A percentile compares a stretch with the other conserved stretches of the same genome.
Evolutionary conservation across 257 asterid species (phyloP).

Genomic region (Penstemon newberryi): DNA sequence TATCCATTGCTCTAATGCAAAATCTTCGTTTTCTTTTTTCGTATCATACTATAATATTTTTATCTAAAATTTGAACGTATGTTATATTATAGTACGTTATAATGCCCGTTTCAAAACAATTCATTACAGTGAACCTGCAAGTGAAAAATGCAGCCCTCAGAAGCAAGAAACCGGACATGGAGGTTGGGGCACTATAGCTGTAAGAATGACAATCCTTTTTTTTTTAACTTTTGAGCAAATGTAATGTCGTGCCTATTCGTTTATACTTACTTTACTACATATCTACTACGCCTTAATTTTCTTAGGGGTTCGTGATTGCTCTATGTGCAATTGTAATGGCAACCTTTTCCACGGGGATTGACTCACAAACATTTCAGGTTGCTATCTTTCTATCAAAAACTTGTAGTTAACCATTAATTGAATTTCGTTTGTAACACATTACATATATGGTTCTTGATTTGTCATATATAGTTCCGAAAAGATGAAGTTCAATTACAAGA

Average conservation of each 20-base stretch:
- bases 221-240: not conserved
- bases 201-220: conserved; percentile 41
- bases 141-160: conserved; percentile 75
- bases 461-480: conserved; percentile 54
- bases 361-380: conserved; percentile 90
- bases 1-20: no score
- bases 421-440: not conserved
- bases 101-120: not conserved
- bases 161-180: conserved; percentile 53
- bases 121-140: conserved; percentile 76
- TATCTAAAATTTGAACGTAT: no score
- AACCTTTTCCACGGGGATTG: conserved; percentile 93
- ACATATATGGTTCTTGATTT: not conserved
- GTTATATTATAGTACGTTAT: not conserved
- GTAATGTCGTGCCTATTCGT: not conserved
- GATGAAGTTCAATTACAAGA: conserved; percentile 42
- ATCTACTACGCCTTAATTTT: no score
- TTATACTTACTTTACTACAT: not conserved
- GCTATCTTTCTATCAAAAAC: not conserved
- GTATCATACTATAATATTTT: no score
- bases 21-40: no score
- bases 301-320: conserved; percentile 76
- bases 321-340: conserved; percentile 83
- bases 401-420: not conserved
- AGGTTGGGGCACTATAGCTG: conserved; percentile 74